A percentile compares a stretch with the other conserved stretches of the same genome.
Conservation (phyloP, 164 flowering plant species). For the Cinnamomum chago region DNA sequence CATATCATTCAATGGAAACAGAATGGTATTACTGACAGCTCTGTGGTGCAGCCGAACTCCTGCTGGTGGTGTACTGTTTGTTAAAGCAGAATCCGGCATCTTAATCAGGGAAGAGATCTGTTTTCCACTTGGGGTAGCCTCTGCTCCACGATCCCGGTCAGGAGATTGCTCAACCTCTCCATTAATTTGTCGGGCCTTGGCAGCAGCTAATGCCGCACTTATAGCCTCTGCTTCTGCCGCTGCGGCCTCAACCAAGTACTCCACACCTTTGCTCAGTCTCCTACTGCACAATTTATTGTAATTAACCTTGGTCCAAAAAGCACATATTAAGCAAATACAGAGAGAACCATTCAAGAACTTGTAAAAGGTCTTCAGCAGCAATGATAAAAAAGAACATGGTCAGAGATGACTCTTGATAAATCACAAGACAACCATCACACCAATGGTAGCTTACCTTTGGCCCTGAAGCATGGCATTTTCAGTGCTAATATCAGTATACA, state of each 20-base stretch:
- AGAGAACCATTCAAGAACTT: not conserved
- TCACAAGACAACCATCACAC: not conserved
- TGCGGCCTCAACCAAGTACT: slow-evolving; percentile 94
- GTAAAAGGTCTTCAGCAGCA: not conserved
- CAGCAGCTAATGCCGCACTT: slow-evolving; percentile 91
- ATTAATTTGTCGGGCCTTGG: slow-evolving; percentile 89
- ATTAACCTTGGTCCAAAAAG: not conserved
- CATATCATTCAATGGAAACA: not conserved
- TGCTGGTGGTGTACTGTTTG: slow-evolving; percentile 51
- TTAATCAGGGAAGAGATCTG: slow-evolving; percentile 60
- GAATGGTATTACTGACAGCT: slow-evolving; percentile 58
- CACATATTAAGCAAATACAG: not conserved
- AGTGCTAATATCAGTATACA: slow-evolving; percentile 88
- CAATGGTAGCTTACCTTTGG: slow-evolving; percentile 45
- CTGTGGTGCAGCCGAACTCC: slow-evolving; percentile 92
- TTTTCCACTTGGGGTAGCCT: slow-evolving; percentile 92
- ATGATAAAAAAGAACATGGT: not conserved
- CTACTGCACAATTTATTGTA: slow-evolving; percentile 32
- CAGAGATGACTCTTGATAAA: not conserved
- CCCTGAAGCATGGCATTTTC: slow-evolving; percentile 90
- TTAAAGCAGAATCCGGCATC: slow-evolving; percentile 52
- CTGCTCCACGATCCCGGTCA: slow-evolving; percentile 86
- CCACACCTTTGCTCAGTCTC: slow-evolving; percentile 88
- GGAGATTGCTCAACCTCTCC: slow-evolving; percentile 85
- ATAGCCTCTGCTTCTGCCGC: slow-evolving; percentile 99